Percentiles rank a stretch among this genome's conserved stretches.
These are phyloP conservation scores for Xylariaceae sp. DNA, from an alignment of 2,329 filamentous ascomycete genomes.

Conservation along the genomic window DNA sequence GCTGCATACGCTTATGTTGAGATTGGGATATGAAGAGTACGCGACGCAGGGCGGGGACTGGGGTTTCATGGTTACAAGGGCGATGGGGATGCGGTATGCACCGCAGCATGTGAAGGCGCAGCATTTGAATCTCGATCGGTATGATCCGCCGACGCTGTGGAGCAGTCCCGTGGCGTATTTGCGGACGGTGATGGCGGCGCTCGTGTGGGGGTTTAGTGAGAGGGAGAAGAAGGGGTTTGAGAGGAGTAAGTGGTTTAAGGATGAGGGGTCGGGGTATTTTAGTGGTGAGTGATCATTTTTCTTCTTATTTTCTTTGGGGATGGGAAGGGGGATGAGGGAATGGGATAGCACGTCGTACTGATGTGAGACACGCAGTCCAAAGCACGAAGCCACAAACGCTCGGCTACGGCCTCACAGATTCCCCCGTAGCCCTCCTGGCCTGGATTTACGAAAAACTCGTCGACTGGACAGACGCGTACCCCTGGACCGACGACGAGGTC, in stretches of 20 bases:
- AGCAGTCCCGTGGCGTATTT: slow-evolving; percentile 7
- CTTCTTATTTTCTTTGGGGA: background rate
- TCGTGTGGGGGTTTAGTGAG: slow-evolving; percentile 19
- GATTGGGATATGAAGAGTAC: slow-evolving; percentile 55
- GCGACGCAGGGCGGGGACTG: slow-evolving; percentile 61
- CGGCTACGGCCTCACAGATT: slow-evolving; percentile 62
- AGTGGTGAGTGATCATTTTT: slow-evolving; percentile 6
- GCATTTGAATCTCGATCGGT: slow-evolving; percentile 16
- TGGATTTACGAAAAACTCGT: slow-evolving; percentile 80
- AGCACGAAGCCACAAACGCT: slow-evolving; percentile 66
- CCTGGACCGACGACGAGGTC: slow-evolving; percentile 71
- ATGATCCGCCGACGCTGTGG: slow-evolving; percentile 8
- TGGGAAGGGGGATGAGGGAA: background rate
- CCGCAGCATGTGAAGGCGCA: slow-evolving; percentile 20
- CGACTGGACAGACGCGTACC: slow-evolving; percentile 68
- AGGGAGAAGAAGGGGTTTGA: slow-evolving; percentile 44
- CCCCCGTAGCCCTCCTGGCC: slow-evolving; percentile 62
- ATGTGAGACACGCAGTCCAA: slow-evolving; percentile 38
- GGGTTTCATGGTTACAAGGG: slow-evolving; percentile 53
- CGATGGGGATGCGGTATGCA: slow-evolving; percentile 38
- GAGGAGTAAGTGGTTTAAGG: slow-evolving; percentile 28
- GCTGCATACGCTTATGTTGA: slow-evolving; percentile 54
- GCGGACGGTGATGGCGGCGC: slow-evolving; percentile 7
- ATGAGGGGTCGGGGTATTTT: slow-evolving; percentile 16
- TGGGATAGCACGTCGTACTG: background rate